Conservation (phyloP, 2,329 filamentous ascomycete genomes). For the Penicillium griseofulvum region DNA sequence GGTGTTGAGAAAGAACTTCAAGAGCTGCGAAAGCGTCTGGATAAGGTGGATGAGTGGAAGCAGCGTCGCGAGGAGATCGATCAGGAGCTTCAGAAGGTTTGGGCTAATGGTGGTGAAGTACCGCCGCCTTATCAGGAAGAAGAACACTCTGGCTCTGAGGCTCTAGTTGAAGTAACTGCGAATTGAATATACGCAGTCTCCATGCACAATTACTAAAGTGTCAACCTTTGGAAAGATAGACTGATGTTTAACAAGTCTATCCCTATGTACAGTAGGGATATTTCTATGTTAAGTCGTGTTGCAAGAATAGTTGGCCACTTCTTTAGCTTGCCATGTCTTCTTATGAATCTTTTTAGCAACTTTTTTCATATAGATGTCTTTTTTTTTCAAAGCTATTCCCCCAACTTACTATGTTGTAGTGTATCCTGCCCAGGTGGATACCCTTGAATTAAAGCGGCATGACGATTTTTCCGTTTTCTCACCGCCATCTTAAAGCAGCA, state of each 20-base stretch:
- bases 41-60: conserved; percentile 83
- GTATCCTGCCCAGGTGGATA: no score
- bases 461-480: neutral
- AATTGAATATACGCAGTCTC: conserved; percentile 2
- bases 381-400: no score
- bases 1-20: conserved; percentile 87
- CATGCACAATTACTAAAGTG: neutral
- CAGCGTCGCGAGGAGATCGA: conserved; percentile 76
- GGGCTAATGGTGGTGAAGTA: conserved; percentile 50
- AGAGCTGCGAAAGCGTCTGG: conserved; percentile 75
- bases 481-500: neutral
- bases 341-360: no score
- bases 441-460: neutral
- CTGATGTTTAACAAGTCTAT: neutral
- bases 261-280: neutral
- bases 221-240: neutral
- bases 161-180: conserved; percentile 3
- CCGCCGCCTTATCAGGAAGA: conserved; percentile 37
- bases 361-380: no score
- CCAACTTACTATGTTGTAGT: no score
- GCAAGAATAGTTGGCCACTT: no score
- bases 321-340: no score
- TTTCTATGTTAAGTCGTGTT: neutral
- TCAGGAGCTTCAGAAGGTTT: conserved; percentile 67
- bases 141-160: conserved; percentile 1